Base-by-base conservation (phyloP, 148 eudicot genomes). In the Fagopyrum tataricum region DNA sequence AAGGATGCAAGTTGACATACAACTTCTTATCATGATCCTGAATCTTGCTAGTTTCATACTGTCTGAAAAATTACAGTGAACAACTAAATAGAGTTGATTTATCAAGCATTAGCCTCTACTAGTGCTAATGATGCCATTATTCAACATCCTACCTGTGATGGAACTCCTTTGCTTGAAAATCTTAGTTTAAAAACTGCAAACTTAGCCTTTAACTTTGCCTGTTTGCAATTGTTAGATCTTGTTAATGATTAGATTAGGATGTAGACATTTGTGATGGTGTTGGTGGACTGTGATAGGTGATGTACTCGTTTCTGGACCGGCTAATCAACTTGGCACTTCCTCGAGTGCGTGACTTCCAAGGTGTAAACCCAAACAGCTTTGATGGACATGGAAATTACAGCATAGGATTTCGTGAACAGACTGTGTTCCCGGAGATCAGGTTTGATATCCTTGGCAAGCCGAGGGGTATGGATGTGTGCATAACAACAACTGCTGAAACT, bases 311-410 rank as follows among this genome's bases (percentile, higher is more conserved):
- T 78, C 84, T 95, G 62, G 98, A 95, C 71, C 91, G 97, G 62
- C 93, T 95, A 21, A 87, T 95, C 68, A 95, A 95, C 79, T 67
- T 91, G 81, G 98, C 96, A 59, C 91, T 95, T 77, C 98, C 98
- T 70, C 88, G 98, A 56, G 82, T 85, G 53, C 85, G 97, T 75
- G 98, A 95, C 72, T 91, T 95, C 80, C 98, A 90, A 78, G 98
- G 98, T 43, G 94, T 90, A 23, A 95, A 86, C 81, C 85, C 96
- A 5, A 95, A 91, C 73, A 90, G 97, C 80, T 95, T 95, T 49
- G 98, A 95, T 69, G 98, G 98, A 76, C 86, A 91, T 42, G 98
- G 98, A 6, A 95, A 95, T 78, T 95, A 87, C 80, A 95, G 96
- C 85, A 24, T 95, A 3, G 98, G 98, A 8, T 81, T 95, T 56